Base-by-base conservation (phyloP, 441 rosid genomes). In the Pelargonium australe region DNA sequence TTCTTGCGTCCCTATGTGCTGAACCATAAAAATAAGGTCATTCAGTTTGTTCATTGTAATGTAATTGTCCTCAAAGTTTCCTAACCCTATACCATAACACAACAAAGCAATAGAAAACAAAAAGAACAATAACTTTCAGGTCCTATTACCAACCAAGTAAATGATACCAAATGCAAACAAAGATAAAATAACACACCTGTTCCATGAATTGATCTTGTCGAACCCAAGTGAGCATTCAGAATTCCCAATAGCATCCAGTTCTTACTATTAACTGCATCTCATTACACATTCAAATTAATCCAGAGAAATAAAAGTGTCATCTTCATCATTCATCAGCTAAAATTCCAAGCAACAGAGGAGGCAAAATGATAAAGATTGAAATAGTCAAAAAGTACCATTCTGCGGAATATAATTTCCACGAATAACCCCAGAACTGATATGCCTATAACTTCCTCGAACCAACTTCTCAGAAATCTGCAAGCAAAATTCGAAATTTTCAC, bases 181-280 rank as follows among this genome's bases (percentile, higher is more conserved):
- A 20, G 23, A 20, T 20, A 1, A 53, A 4, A 1, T 2, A 1
- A 5, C 12, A 41, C 80, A 91, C 99, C 97, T 45, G 96, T 83
- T 76, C 94, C 87, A 77, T 91, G 97, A 79, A 94, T 78, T 47
- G 82, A 85, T 75, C 97, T 85, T 14, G 81, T 63, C 19, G 81
- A 64, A 60, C 85, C 82, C 72, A 80, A 76, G 61, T 72, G 75
- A 12, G 71, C 28, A 79, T 69, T 74, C 14, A 82, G 75, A 79
- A 73, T 77, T 65, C 90, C 84, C 73, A 83, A 64, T 7, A 68
- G 70, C 73, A 82, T 75, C 83, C 86, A 79, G 76, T 68, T 81
- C 76, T 81, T 83, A 62, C 68, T 66, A 68, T 78, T 75, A 71
- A 76, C 97, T 91, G 83, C 91, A 80, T 67, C 66, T 31, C 37